Percentiles rank a stretch among this genome's conserved stretches.
phyloP scores from a whole-genome alignment of 169 alveolate genomes.

The Cryptosporidium parvum region DNA sequence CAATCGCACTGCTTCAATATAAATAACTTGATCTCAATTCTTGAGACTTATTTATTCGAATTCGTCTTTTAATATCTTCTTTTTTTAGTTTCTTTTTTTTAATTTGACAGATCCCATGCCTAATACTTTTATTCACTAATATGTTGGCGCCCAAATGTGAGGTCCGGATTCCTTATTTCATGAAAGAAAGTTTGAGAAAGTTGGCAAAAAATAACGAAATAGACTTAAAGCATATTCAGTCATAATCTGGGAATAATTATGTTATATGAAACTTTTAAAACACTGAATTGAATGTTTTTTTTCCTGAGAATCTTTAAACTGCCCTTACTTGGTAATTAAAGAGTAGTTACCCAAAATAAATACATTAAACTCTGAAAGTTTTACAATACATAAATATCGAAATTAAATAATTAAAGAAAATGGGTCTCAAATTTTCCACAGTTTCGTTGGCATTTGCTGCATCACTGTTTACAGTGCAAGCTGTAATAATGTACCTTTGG shows the following conservation, averaged over 20 bases:
- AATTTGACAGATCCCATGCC: background rate
- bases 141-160: conserved; percentile 41
- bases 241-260: background rate
- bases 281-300: background rate
- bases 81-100: background rate
- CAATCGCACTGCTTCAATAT: background rate
- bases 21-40: background rate
- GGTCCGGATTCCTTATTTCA: background rate
- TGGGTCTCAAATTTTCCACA: conserved; percentile 45
- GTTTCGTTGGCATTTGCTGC: conserved; percentile 69
- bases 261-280: background rate
- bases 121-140: background rate
- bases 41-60: background rate
- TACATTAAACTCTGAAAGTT: background rate
- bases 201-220: background rate
- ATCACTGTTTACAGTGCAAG: conserved; percentile 53
- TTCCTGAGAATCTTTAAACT: background rate
- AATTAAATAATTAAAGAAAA: background rate
- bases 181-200: background rate
- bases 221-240: background rate
- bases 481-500: conserved; percentile 71
- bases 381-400: background rate
- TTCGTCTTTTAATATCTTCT: background rate
- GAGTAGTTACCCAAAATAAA: background rate
- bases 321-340: background rate